These are phyloP conservation scores for Parvularia atlantis DNA, from an alignment of 78 protist genomes.

Conservation along the genomic window DNA sequence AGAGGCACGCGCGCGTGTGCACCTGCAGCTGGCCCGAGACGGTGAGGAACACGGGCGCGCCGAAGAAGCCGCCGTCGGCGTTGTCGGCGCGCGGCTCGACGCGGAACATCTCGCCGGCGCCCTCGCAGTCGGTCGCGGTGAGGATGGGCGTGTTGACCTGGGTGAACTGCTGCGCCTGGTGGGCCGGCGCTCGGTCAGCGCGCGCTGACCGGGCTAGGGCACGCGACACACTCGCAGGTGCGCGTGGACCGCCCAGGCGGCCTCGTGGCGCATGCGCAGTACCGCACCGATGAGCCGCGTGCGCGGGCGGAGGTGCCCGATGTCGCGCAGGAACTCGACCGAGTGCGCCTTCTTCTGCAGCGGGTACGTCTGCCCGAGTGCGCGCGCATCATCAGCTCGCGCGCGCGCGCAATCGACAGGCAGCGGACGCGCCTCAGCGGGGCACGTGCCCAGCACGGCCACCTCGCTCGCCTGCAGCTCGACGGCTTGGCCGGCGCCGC, in stretches of 20 bases:
- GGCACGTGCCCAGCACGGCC: no score
- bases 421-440: no score
- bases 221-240: slow-evolving; percentile 4
- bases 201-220: no score
- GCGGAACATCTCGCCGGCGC: slow-evolving; percentile 74
- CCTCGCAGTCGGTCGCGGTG: slow-evolving; percentile 74
- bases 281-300: slow-evolving; percentile 53
- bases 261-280: slow-evolving; percentile 45
- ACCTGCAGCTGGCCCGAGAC: slow-evolving; percentile 63
- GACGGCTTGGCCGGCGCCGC: no score
- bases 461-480: no score
- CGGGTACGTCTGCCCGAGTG: slow-evolving; percentile 31
- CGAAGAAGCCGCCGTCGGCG: slow-evolving; percentile 9
- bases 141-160: slow-evolving; percentile 61
- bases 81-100: neutral
- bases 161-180: slow-evolving; percentile 2
- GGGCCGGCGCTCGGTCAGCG: no score
- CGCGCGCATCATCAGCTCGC: neutral
- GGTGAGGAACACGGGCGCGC: slow-evolving; percentile 26
- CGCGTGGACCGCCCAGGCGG: slow-evolving; percentile 20
- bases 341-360: slow-evolving; percentile 76
- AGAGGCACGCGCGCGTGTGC: neutral
- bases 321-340: slow-evolving; percentile 70
- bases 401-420: neutral
- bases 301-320: slow-evolving; percentile 73